phyloP scores from a whole-genome alignment of 2,329 filamentous ascomycete genomes.

The Arachnomyces sp. region DNA sequence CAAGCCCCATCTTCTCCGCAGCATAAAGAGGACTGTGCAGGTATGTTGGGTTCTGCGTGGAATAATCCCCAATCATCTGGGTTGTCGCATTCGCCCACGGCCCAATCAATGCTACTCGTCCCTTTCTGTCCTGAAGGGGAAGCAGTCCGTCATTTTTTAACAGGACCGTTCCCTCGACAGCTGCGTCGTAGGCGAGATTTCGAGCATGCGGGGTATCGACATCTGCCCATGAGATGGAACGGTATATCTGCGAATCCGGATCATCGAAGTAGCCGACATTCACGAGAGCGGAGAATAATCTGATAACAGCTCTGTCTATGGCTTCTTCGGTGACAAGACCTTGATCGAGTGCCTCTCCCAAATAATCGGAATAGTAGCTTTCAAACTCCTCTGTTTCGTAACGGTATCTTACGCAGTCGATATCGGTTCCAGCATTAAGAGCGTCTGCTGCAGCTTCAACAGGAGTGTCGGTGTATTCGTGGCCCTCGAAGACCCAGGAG shows the following conservation, averaged over 20 bases:
- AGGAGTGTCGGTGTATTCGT: conserved; percentile 41
- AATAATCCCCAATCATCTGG: conserved; percentile 53
- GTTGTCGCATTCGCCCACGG: conserved; percentile 48
- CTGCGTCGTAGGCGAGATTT: conserved; percentile 45
- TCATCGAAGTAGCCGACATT: conserved; percentile 44
- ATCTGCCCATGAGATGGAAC: conserved; percentile 44
- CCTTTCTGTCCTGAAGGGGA: conserved; percentile 30
- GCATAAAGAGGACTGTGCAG: conserved; percentile 33
- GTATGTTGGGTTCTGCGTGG: conserved; percentile 38
- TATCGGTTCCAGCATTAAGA: conserved; percentile 43
- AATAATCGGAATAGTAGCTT: conserved; percentile 35
- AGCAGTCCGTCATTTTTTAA: conserved; percentile 44
- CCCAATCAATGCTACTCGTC: conserved; percentile 45
- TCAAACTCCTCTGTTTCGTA: too few relatives aligned
- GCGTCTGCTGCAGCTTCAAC: conserved; percentile 38
- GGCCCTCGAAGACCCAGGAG: conserved; percentile 45
- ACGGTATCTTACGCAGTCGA: too few relatives aligned
- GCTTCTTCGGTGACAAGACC: conserved; percentile 35
- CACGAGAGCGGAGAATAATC: conserved; percentile 41
- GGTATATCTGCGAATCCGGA: conserved; percentile 34
- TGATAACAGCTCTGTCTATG: conserved; percentile 36
- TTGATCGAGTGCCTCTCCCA: conserved; percentile 30
- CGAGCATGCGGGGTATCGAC: conserved; percentile 48
- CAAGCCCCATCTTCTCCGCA: conserved; percentile 35
- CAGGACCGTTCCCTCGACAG: conserved; percentile 36